Evolutionary conservation across 73 alveolate species (phyloP).

Genomic region (Paramecium sonneborni): DNA sequence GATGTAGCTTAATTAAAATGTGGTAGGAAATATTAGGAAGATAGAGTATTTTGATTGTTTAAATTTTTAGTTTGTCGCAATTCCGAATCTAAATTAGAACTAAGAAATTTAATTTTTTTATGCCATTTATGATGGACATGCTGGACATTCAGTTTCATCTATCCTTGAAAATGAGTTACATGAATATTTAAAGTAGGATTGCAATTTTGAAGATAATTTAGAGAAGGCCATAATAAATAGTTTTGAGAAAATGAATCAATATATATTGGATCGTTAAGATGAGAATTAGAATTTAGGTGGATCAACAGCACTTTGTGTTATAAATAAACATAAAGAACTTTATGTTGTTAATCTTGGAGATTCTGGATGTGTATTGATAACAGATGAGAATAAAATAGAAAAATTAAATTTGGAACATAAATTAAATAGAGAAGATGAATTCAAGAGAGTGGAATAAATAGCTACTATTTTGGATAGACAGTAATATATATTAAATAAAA

Average conservation of each 20-base stretch:
- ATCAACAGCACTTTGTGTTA: constrained; percentile 22
- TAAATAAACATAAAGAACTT: not conserved
- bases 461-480: constrained; percentile 49
- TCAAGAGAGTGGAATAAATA: constrained; percentile 5
- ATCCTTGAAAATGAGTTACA: not conserved
- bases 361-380: constrained; percentile 8
- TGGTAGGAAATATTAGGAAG: constrained; percentile 46
- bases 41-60: not conserved
- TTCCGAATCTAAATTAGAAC: not conserved
- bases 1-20: constrained; percentile 42
- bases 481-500: not conserved
- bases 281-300: constrained; percentile 12
- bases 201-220: not conserved
- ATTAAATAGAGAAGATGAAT: constrained; percentile 42
- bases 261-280: not conserved
- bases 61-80: constrained; percentile 30
- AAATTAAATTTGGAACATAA: constrained; percentile 41
- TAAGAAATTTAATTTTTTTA: not conserved
- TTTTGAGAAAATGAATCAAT: constrained; percentile 26
- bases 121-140: constrained; percentile 57
- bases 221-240: not conserved
- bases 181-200: not conserved
- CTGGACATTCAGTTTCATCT: constrained; percentile 20
- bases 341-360: constrained; percentile 32
- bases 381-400: not conserved